A percentile compares a stretch with the other conserved stretches of the same genome.
These are phyloP conservation scores for Haplosporangium sp. DNA, from an alignment of 371 early-diverging fungal species.

Conservation along the genomic window DNA sequence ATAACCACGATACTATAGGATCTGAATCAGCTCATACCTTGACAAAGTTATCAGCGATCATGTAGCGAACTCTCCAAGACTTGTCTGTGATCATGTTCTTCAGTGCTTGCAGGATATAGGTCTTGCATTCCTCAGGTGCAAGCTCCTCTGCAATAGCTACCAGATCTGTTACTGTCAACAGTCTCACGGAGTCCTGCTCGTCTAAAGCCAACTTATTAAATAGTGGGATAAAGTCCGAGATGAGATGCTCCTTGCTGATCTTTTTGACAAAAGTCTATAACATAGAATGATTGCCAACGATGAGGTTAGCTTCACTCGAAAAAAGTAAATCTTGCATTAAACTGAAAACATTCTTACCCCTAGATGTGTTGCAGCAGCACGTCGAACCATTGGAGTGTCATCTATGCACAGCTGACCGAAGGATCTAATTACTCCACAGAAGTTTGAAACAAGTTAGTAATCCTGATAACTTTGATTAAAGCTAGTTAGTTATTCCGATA, in stretches of 20 bases:
- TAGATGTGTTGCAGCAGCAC: slow-evolving; percentile 92
- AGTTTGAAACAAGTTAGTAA: neutral
- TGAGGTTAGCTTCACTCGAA: no score
- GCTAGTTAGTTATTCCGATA: neutral
- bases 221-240: slow-evolving; percentile 81
- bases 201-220: slow-evolving; percentile 86
- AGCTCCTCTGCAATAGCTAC: slow-evolving; percentile 89
- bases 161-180: slow-evolving; percentile 92
- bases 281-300: neutral
- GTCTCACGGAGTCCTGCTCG: slow-evolving; percentile 96
- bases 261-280: slow-evolving; percentile 73
- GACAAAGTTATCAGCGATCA: slow-evolving; percentile 97
- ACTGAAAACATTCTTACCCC: slow-evolving; percentile 62
- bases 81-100: slow-evolving; percentile 87
- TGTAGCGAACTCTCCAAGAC: slow-evolving; percentile 98
- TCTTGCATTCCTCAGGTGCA: slow-evolving; percentile 79
- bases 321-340: neutral
- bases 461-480: neutral
- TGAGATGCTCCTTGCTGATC: slow-evolving; percentile 78
- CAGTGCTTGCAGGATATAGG: slow-evolving; percentile 78
- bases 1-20: neutral
- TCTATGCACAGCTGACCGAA: slow-evolving; percentile 88
- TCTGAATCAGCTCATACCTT: slow-evolving; percentile 63
- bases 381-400: slow-evolving; percentile 98
- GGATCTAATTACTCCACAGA: slow-evolving; percentile 46